phyloP scores from a whole-genome alignment of 2,329 filamentous ascomycete species.

The Colletotrichum viniferum region DNA sequence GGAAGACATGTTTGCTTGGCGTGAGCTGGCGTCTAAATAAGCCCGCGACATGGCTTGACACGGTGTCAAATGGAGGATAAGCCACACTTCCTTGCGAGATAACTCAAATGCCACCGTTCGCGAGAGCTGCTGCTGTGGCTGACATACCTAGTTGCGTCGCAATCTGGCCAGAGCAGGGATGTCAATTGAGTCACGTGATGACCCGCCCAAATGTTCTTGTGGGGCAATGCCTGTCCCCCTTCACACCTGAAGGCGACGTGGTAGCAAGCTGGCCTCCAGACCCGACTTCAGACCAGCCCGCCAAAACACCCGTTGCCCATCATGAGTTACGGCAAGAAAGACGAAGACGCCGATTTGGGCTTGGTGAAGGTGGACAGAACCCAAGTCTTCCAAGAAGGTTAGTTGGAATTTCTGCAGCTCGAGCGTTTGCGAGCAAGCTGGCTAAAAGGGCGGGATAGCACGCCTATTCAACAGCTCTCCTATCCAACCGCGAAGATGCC shows the following conservation, averaged over 20 bases:
- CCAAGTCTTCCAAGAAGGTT: constrained; percentile 98
- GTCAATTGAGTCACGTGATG: not conserved
- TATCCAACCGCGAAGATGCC: constrained; percentile 95
- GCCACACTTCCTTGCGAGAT: not conserved
- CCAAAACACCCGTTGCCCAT: constrained; percentile 45
- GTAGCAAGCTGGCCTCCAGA: constrained; percentile 27
- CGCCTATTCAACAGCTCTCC: constrained; percentile 97
- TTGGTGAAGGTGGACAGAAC: constrained; percentile 98
- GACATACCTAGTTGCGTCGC: not conserved
- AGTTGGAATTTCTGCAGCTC: constrained; percentile 26
- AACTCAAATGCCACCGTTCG: not conserved
- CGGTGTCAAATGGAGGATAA: not conserved
- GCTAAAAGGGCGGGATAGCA: constrained; percentile 57
- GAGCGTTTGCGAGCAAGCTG: constrained; percentile 8
- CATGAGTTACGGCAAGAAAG: constrained; percentile 99
- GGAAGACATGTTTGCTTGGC: not conserved
- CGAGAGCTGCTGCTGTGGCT: not conserved
- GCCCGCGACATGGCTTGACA: not conserved
- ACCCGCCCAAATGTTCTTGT: not conserved
- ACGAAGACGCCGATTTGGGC: constrained; percentile 93
- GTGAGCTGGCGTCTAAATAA: not conserved
- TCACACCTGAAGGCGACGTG: not conserved
- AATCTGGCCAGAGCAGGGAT: not conserved
- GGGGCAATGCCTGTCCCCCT: not conserved
- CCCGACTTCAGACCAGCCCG: constrained; percentile 34